Evolutionary conservation across 345 rosid species (phyloP).

Genomic region (Noccaea bulbosa): DNA sequence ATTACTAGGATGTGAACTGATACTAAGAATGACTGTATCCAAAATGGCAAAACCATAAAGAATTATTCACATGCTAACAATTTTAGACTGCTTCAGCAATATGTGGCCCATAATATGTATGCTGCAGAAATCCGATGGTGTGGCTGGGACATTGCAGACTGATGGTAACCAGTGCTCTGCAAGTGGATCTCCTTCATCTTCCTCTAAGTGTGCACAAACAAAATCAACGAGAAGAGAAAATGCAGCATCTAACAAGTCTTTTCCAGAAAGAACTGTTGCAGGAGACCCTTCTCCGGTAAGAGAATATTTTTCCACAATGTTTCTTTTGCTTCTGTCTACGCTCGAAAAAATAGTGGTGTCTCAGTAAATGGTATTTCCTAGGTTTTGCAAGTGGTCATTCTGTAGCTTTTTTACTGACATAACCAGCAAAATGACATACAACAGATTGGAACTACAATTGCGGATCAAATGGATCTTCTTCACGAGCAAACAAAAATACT

Average conservation of each 20-base stretch:
- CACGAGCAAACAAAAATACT: constrained; percentile 97
- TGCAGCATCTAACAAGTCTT: constrained; percentile 49
- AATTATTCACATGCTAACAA: not conserved
- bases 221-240: constrained; percentile 64
- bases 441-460: constrained; percentile 65
- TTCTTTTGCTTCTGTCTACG: constrained; percentile 21
- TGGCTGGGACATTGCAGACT: constrained; percentile 51
- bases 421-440: constrained; percentile 20
- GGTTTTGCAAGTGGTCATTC: constrained; percentile 23
- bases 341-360: constrained; percentile 8
- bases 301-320: constrained; percentile 12
- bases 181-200: constrained; percentile 69
- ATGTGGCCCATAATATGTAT: constrained; percentile 23
- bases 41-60: not conserved
- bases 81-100: constrained; percentile 18
- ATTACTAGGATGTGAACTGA: constrained; percentile 14
- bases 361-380: constrained; percentile 12
- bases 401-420: constrained; percentile 30
- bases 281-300: constrained; percentile 70
- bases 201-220: constrained; percentile 65
- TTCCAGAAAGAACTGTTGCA: constrained; percentile 72
- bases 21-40: constrained; percentile 16
- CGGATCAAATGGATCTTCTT: constrained; percentile 96
- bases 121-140: constrained; percentile 78
- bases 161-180: constrained; percentile 67